Conservation (phyloP, 331 rosid genomes). For the Spiraea crenata region DNA sequence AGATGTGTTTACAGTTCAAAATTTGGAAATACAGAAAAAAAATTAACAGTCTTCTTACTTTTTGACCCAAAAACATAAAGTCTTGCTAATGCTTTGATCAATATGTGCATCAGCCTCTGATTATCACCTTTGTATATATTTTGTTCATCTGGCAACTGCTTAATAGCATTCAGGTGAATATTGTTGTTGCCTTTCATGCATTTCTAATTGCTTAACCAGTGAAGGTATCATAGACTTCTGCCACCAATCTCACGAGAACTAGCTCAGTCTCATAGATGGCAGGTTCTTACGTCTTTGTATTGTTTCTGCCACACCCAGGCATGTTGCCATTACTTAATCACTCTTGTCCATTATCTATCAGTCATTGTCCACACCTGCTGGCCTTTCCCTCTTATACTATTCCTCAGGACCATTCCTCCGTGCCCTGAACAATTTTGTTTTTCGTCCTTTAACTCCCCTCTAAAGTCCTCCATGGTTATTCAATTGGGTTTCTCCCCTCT, state of each 20-base stretch:
- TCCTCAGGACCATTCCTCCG: background rate
- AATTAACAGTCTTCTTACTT: too few species aligned
- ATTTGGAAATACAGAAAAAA: background rate
- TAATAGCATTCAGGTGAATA: background rate
- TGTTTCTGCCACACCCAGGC: background rate
- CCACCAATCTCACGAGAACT: background rate
- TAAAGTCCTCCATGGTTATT: background rate
- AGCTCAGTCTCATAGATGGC: background rate
- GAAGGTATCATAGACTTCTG: background rate
- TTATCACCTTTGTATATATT: background rate
- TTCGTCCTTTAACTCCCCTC: background rate
- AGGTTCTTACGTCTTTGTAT: background rate
- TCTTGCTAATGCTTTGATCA: background rate
- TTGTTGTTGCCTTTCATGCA: background rate
- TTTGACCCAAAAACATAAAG: too few species aligned
- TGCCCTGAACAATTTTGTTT: background rate
- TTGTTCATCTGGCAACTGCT: background rate
- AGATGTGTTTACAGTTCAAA: slow-evolving; percentile 21
- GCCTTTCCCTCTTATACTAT: background rate
- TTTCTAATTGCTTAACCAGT: background rate
- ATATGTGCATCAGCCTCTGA: background rate
- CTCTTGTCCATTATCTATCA: background rate
- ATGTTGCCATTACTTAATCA: background rate
- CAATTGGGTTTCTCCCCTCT: background rate
- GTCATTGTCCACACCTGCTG: background rate